A percentile compares a stretch with the other conserved stretches of the same genome.
Evolutionary conservation across 73 alveolate species (phyloP).

Genomic region (Paramecium bursaria): DNA sequence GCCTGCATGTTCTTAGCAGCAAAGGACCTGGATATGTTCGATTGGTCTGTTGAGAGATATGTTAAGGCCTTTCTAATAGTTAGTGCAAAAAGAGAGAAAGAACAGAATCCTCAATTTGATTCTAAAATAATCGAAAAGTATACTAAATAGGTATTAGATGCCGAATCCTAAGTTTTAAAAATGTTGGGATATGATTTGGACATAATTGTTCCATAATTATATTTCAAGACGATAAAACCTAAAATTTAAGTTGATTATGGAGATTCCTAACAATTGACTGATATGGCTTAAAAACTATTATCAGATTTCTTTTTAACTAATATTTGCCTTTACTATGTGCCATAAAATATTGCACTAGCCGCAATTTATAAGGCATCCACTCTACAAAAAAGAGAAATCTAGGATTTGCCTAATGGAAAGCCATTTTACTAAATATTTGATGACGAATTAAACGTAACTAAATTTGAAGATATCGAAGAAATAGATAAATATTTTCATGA

Average conservation of each 20-base stretch:
- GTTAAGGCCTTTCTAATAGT: not conserved
- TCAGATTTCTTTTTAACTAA: constrained; percentile 22
- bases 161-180: constrained; percentile 45
- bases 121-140: not conserved
- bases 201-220: constrained; percentile 39
- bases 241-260: not conserved
- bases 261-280: constrained; percentile 6
- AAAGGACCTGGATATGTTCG: constrained; percentile 41
- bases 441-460: not conserved
- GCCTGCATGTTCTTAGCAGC: constrained; percentile 49
- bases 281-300: constrained; percentile 4
- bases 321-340: constrained; percentile 9
- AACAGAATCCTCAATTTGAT: not conserved
- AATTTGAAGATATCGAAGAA: not conserved
- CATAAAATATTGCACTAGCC: not conserved
- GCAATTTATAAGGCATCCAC: constrained; percentile 3
- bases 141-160: constrained; percentile 17
- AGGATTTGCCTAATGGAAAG: constrained; percentile 7
- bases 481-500: constrained; percentile 13
- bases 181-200: constrained; percentile 42
- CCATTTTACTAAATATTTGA: constrained; percentile 1
- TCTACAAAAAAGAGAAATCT: not conserved
- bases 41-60: constrained; percentile 62
- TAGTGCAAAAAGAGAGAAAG: not conserved
- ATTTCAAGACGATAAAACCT: not conserved